A percentile compares a stretch with the other conserved stretches of the same genome.
These are phyloP conservation scores for Backusella morwellensis DNA, from an alignment of 192 early-diverging fungal genomes.

Conservation along the genomic window DNA sequence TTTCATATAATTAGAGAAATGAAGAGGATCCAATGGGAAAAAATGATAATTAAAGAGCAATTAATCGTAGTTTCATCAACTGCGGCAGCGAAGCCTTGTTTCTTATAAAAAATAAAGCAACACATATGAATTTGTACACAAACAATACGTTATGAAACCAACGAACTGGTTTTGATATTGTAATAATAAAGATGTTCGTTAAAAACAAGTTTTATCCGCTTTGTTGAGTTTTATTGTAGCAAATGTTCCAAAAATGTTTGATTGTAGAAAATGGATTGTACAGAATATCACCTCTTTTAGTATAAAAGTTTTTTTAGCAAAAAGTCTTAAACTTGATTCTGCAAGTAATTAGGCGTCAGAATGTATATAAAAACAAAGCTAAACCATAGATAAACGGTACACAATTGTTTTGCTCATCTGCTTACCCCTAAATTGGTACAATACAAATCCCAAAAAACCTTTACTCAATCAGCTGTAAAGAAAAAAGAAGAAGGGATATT, in stretches of 20 bases:
- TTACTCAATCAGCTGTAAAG: too few species aligned
- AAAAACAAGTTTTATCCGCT: neutral
- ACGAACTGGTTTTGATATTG: neutral
- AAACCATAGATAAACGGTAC: too few species aligned
- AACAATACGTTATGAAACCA: too few species aligned
- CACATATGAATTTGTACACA: too few species aligned
- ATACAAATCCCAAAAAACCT: too few species aligned
- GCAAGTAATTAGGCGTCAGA: neutral
- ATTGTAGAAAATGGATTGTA: neutral
- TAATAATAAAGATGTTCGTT: neutral
- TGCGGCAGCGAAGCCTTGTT: neutral
- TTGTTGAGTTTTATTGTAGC: too few species aligned
- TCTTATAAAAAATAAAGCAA: neutral
- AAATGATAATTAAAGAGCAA: neutral
- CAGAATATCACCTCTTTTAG: neutral
- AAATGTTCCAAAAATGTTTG: neutral
- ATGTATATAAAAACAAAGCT: neutral
- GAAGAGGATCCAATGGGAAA: neutral
- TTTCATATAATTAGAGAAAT: neutral
- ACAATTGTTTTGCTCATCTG: too few species aligned
- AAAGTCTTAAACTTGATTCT: neutral
- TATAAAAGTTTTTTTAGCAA: too few species aligned
- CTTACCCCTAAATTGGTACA: too few species aligned
- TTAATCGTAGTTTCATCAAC: neutral
- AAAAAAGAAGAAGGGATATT: too few species aligned